Percentiles rank a stretch among this genome's conserved stretches.
Conservation (phyloP, 2,329 filamentous ascomycete genomes). For the Biscogniauxia sp. region DNA sequence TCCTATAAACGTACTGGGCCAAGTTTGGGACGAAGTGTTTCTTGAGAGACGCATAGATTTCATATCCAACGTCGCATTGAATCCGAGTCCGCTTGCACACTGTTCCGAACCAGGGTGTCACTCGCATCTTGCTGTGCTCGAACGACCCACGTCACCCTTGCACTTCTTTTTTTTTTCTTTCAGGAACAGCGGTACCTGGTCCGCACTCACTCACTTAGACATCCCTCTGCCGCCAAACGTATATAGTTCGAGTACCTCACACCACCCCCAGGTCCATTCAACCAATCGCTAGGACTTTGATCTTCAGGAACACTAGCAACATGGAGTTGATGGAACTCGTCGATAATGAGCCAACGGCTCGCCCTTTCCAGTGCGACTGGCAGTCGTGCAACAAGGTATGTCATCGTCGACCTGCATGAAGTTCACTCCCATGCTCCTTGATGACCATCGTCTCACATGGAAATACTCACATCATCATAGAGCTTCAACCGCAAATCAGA, state of each 20-base stretch:
- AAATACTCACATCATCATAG: slow-evolving; percentile 30
- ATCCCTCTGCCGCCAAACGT: slow-evolving; percentile 22
- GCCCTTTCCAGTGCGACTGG: slow-evolving; percentile 65
- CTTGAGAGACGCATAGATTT: slow-evolving; percentile 33
- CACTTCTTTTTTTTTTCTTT: slow-evolving; percentile 13
- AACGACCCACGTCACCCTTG: slow-evolving; percentile 29
- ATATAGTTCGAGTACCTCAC: slow-evolving; percentile 22
- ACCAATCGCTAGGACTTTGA: slow-evolving; percentile 13
- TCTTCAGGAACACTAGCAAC: slow-evolving; percentile 25
- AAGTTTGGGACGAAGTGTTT: slow-evolving; percentile 24
- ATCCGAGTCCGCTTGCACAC: slow-evolving; percentile 35
- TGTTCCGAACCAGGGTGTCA: slow-evolving; percentile 33
- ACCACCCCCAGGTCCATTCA: neutral
- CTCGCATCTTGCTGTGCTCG: slow-evolving; percentile 27
- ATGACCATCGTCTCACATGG: neutral
- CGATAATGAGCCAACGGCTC: slow-evolving; percentile 60
- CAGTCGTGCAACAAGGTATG: slow-evolving; percentile 59
- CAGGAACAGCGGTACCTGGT: slow-evolving; percentile 23
- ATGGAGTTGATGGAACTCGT: slow-evolving; percentile 67
- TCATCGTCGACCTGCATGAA: slow-evolving; percentile 6
- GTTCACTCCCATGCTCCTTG: neutral
- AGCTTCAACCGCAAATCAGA: slow-evolving; percentile 73
- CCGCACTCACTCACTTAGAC: slow-evolving; percentile 21
- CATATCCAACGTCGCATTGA: slow-evolving; percentile 35
- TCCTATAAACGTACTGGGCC: slow-evolving; percentile 12